phyloP scores from a whole-genome alignment of 257 asterid genomes.

The Gentiana dahurica region DNA sequence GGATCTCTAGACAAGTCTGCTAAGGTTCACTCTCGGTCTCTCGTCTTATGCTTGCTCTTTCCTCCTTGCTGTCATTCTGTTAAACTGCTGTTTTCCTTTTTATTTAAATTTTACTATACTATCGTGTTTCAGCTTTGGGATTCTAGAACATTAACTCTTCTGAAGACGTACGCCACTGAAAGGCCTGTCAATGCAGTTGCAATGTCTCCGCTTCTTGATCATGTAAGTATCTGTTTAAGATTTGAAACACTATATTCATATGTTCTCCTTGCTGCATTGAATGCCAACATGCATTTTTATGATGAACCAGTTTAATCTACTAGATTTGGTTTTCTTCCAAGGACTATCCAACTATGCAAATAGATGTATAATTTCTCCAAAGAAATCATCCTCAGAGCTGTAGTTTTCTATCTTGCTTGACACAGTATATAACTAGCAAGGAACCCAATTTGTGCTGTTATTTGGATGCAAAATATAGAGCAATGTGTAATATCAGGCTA shows the following conservation, averaged over 20 bases:
- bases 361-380: too few relatives aligned
- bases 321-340: too few relatives aligned
- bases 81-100: slow-evolving; percentile 9
- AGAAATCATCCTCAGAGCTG: too few relatives aligned
- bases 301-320: too few relatives aligned
- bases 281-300: too few relatives aligned
- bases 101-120: background rate
- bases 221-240: slow-evolving; percentile 40
- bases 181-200: slow-evolving; percentile 89
- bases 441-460: too few relatives aligned
- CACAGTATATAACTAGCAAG: too few relatives aligned
- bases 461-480: too few relatives aligned
- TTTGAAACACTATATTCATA: background rate
- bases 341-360: too few relatives aligned
- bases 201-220: slow-evolving; percentile 87
- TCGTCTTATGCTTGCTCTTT: background rate
- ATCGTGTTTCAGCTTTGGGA: slow-evolving; percentile 75
- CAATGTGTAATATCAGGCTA: too few relatives aligned
- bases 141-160: slow-evolving; percentile 54
- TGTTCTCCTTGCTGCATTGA: background rate
- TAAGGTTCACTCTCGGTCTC: slow-evolving; percentile 35
- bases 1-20: slow-evolving; percentile 93
- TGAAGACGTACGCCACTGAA: slow-evolving; percentile 70
- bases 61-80: background rate
- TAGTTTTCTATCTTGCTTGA: too few relatives aligned